Evolutionary conservation across 768 basidiomycete species (phyloP), one percentile per base, ranked within the genome.

Genomic region (Leccinum rimulosum): DNA sequence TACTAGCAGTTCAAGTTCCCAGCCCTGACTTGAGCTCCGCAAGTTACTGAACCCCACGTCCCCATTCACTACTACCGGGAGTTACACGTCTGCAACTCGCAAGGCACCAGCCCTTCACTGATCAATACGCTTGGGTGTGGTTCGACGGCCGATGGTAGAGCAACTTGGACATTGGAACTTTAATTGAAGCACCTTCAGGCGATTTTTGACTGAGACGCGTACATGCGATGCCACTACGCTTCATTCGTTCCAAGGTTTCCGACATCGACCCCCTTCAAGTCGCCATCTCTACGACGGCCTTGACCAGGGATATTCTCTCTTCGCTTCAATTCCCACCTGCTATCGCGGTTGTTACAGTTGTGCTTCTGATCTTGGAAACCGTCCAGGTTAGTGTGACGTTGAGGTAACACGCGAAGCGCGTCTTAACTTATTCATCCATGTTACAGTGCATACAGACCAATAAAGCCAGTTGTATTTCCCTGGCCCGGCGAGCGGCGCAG

Each of bases 281-380:
- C 33, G 74, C 73, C 2, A 60, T 74, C 25, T 58, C 70, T 11
- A 70, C 74, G 0, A 71, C 74, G 10, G 57, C 70, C 5, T 56
- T 74, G 4, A 61, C 70, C 50, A 69, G 63, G 50, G 71, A 76
- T 50, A 62, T 78, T 6, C 64, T 76, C 8, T 66, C 72, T 19
- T 66, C 73, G 15, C 60, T 72, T 17, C 71, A 74, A 52, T 81
- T 82, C 58, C 77, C 80, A 15, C 80, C 81, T 1, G 79, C 75
- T 0, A 67, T 70, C 4, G 79, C 77, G 0, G 74, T 78, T 0
- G 70, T 78, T 5, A 73, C 73, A 0, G 60, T 80, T 4, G 63
- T 82, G 15, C 68, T 81, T 22, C 68, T 77, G 11, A 78, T 82
- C 15, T 69, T 82, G 53, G 69, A 81, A 61, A 80, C 78, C 0